Base-by-base conservation (phyloP, 2,329 filamentous ascomycete species). In the Thermoascus crustaceus region DNA sequence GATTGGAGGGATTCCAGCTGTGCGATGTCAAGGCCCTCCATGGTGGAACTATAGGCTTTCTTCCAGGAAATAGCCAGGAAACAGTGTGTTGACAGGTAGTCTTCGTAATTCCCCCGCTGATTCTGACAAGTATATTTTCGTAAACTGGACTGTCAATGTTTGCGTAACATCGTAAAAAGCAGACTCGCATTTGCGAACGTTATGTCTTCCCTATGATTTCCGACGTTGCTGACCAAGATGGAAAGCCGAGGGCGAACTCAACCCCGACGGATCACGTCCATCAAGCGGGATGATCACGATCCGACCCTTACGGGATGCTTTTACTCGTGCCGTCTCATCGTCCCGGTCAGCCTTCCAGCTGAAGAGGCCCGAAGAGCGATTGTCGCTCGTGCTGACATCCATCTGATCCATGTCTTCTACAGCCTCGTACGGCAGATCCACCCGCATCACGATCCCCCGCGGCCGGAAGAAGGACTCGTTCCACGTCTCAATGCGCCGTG, bases 381-480 rank as follows among this genome's bases (percentile, higher is more conserved):
- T 17, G 2, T 21, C 37, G 8, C 26, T 30, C 1, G 30, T 25
- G 21, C 36, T 35, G 13, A 53, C 25, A 37, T 53, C 45, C 45
- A 57, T 52, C 11, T 35, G 25, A 7, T 43, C 31, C 24, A 57
- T 41, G 11, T 54, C 50, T 6, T 44, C 40, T 8, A 51, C 21
- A 10, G 46, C 42, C 33, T 57, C 50, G 29, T 49, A 44, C 1
- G 55, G 55, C 21, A 58, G 36, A 37, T 58, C 55, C 7, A 58
- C 43, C 13, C 55, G 45, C 10, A 58, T 53, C 30, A 57, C 13
- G 7, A 58, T 24, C 2, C 53, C 53, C 7, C 48, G 37, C 1
- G 53, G 52, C 14, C 39, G 25, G 30, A 58, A 58, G 26, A 53
- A 52, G 3, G 38, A 39, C 19, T 53, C 47, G 27, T 58, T 58